Base-by-base conservation (phyloP, 129 eudicot genomes). In the Calendula officinalis region DNA sequence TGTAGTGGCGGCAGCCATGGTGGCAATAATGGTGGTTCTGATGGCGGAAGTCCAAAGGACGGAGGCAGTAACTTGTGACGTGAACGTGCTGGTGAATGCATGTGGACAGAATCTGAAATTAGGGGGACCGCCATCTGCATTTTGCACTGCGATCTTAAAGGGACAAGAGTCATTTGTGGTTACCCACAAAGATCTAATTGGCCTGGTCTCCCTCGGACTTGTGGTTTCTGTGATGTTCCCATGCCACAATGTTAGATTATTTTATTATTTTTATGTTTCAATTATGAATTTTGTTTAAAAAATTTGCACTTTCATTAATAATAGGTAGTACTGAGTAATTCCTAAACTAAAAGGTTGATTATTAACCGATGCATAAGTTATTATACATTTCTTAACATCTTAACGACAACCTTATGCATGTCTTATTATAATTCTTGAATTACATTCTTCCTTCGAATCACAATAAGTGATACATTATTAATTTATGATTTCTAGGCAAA, bases 51-150 rank as follows among this genome's bases (percentile, higher is more conserved):
- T 5, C 30, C 3, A n/a, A 47, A 10, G 4, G 56, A 22, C 33
- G 10, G 33, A 51, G 56, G 56, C 56, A 50, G 56, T 17, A 50
- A 50, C 14, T 8, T 51, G 56, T 8, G 56, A 51, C 6, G 56
- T 51, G 4, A 51, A 51, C 4, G 56, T 51, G 56, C 10, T 51
- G 6, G 10, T 51, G 5, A 4, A 51, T 14, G 56, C 56, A 14
- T 51, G 56, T 8, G 34, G 35, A 51, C 11, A 51, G 5, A 3
- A 51, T 17, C 16, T 51, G 16, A 16, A 16, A 7, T 30, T 14
- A 8, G 56, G 56, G 6, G 56, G 56, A 15, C 9, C 16, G n/a
- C 56, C 56, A 8, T 14, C 56, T 3, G 1, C 35, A 7, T 3
- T 14, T 14, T 51, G 56, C 27, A 16, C 34, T 17, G 12, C 1